Conservation (phyloP, 2,329 filamentous ascomycete species). For the Cercospora berteroae region DNA sequence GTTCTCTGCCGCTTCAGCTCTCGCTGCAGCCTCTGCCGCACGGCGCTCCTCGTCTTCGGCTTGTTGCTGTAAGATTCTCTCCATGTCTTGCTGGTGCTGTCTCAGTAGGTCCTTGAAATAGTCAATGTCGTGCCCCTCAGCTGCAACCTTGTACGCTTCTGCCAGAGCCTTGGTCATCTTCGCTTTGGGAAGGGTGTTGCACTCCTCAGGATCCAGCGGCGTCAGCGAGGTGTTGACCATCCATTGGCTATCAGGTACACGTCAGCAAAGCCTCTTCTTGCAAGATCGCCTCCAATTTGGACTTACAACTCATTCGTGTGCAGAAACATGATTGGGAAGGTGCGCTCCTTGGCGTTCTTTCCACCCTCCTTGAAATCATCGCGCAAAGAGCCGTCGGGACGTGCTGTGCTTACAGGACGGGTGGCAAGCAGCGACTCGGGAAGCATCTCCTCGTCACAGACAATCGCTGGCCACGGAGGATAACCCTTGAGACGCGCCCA, state of each 20-base stretch:
- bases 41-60: slow-evolving; percentile 43
- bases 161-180: slow-evolving; percentile 80
- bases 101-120: slow-evolving; percentile 79
- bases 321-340: slow-evolving; percentile 93
- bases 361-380: slow-evolving; percentile 85
- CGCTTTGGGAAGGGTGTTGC: slow-evolving; percentile 65
- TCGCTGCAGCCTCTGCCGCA: slow-evolving; percentile 44
- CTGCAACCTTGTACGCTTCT: slow-evolving; percentile 75
- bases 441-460: slow-evolving; percentile 93
- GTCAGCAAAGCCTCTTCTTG: not conserved
- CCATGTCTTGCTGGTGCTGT: slow-evolving; percentile 56
- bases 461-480: slow-evolving; percentile 89
- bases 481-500: slow-evolving; percentile 93
- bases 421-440: slow-evolving; percentile 71
- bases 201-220: slow-evolving; percentile 69
- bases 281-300: not conserved
- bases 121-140: slow-evolving; percentile 71
- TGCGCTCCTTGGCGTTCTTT: slow-evolving; percentile 79
- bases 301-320: slow-evolving; percentile 96
- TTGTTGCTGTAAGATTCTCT: slow-evolving; percentile 30
- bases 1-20: slow-evolving; percentile 37
- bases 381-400: slow-evolving; percentile 79
- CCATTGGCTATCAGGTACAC: slow-evolving; percentile 67
- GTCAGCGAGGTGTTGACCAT: slow-evolving; percentile 79
- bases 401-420: slow-evolving; percentile 79